Conservation (phyloP, 164 flowering plant genomes). For the Euptelea pleiosperma region DNA sequence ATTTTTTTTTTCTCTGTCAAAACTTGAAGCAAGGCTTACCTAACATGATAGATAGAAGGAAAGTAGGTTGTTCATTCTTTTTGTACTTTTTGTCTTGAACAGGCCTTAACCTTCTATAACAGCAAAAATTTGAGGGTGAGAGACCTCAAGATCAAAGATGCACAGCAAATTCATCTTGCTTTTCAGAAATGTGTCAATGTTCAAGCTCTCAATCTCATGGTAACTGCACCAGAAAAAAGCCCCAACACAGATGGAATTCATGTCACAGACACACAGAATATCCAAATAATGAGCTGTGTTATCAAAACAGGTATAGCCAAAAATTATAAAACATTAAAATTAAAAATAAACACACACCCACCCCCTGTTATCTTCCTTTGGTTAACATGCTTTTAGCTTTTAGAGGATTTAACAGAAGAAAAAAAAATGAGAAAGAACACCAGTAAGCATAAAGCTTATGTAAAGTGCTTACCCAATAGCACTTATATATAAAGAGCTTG, state of each 20-base stretch:
- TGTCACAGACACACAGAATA: conserved; percentile 43
- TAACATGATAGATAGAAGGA: no score
- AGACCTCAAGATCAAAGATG: conserved; percentile 41
- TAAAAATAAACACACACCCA: no score
- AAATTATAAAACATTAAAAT: no score
- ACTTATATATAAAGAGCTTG: no score
- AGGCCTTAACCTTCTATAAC: conserved; percentile 64
- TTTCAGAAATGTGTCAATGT: conserved; percentile 51
- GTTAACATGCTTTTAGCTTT: no score
- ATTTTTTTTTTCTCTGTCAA: not conserved
- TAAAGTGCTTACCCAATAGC: no score
- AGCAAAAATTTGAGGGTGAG: conserved; percentile 54
- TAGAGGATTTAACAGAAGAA: no score
- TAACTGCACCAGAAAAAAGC: conserved; percentile 55
- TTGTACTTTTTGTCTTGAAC: conserved; percentile 4
- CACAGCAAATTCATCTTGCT: conserved; percentile 71
- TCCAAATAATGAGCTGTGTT: conserved; percentile 31
- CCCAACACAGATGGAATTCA: conserved; percentile 90
- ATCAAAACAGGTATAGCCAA: conserved; percentile 63
- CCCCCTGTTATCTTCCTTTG: no score
- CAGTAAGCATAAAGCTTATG: no score
- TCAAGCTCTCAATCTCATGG: conserved; percentile 31
- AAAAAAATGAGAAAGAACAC: no score
- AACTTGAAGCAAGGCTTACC: no score
- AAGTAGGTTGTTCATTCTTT: no score